A percentile compares a stretch with the other conserved stretches of the same genome.
Evolutionary conservation across 352 stramenopile genomes (phyloP).

Genomic region (Globisporangium orthogonon): DNA sequence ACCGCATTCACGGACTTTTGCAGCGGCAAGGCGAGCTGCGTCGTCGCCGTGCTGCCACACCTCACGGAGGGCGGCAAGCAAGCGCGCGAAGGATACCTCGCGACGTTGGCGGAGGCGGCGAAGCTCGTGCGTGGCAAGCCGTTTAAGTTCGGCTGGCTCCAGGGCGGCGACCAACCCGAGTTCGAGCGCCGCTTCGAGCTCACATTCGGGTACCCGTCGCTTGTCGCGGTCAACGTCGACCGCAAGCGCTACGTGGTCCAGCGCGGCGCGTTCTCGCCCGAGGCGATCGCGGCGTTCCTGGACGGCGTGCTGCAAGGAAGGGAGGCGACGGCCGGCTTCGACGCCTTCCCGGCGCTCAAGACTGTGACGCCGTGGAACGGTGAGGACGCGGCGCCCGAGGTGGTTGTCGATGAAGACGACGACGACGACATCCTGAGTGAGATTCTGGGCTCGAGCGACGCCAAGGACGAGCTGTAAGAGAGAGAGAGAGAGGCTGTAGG

Average conservation of each 20-base stretch:
- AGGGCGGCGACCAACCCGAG: constrained; percentile 78
- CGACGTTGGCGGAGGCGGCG: constrained; percentile 66
- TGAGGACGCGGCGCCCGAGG: constrained; percentile 59
- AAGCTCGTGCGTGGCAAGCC: constrained; percentile 87
- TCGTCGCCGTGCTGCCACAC: constrained; percentile 86
- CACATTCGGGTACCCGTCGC: constrained; percentile 88
- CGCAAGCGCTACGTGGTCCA: constrained; percentile 83
- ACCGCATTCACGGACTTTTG: constrained; percentile 77
- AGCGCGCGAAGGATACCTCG: constrained; percentile 82
- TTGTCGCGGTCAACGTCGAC: constrained; percentile 86
- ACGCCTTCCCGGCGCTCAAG: constrained; percentile 53
- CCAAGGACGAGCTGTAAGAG: constrained; percentile 78
- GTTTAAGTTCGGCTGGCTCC: constrained; percentile 90
- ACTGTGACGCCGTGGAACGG: constrained; percentile 76
- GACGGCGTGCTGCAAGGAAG: constrained; percentile 62
- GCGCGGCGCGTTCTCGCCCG: constrained; percentile 58
- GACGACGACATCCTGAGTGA: constrained; percentile 87
- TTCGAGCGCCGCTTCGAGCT: constrained; percentile 86
- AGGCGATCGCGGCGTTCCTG: constrained; percentile 72
- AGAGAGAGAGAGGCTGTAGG: not conserved
- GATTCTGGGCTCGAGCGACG: constrained; percentile 43
- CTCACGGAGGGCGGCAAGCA: constrained; percentile 86
- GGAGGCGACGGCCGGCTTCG: constrained; percentile 55
- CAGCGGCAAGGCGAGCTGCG: constrained; percentile 84
- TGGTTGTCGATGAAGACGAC: constrained; percentile 76